Percentiles rank a stretch among this genome's conserved stretches.
These are phyloP conservation scores for Spergularia azorica DNA, from an alignment of 179 eudicot genomes.

Conservation along the genomic window DNA sequence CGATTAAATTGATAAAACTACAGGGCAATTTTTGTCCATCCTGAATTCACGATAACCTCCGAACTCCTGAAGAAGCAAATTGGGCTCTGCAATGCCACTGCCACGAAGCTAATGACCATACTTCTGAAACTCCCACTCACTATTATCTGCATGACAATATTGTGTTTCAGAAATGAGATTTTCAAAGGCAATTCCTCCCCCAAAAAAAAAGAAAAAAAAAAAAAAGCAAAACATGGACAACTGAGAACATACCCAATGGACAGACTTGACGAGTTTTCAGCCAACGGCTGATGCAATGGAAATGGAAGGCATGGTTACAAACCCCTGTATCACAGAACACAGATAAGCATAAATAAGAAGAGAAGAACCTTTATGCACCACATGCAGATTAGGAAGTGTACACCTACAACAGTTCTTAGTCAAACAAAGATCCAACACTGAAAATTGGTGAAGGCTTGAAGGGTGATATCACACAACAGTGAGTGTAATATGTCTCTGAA, in stretches of 20 bases:
- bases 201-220: neutral
- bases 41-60: too few relatives aligned
- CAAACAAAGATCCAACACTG: too few relatives aligned
- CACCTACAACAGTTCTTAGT: too few relatives aligned
- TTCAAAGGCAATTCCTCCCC: neutral
- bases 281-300: conserved; percentile 98
- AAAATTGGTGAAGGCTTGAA: too few relatives aligned
- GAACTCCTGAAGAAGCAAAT: too few relatives aligned
- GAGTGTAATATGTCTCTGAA: too few relatives aligned
- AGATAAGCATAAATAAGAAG: neutral
- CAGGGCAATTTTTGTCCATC: too few relatives aligned
- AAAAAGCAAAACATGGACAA: neutral
- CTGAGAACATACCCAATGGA: conserved; percentile 9
- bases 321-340: conserved; percentile 31
- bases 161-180: neutral
- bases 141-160: conserved; percentile 21
- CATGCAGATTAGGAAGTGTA: too few relatives aligned
- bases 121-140: conserved; percentile 40
- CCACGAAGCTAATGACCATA: conserved; percentile 27
- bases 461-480: too few relatives aligned
- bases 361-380: neutral
- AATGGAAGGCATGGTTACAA: conserved; percentile 96
- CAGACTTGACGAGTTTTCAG: conserved; percentile 98
- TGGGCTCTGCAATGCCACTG: too few relatives aligned
- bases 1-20: too few relatives aligned